Conservation (phyloP, 225 moss, liverwort and hornwort genomes). For the Takakia lepidozioides region DNA sequence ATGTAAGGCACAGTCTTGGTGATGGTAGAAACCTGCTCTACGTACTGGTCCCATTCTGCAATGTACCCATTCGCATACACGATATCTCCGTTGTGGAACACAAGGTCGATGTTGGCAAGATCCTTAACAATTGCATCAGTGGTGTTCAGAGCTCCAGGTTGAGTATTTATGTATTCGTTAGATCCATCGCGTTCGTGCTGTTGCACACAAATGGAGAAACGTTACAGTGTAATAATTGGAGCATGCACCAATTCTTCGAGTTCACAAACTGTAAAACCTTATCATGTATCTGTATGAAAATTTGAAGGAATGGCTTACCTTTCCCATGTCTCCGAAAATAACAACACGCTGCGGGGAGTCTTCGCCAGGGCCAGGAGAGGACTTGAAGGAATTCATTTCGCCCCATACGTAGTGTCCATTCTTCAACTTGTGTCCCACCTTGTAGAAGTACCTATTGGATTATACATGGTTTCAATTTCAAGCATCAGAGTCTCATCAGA, state of each 20-base stretch:
- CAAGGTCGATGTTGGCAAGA: slow-evolving; percentile 46
- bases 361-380: slow-evolving; percentile 22
- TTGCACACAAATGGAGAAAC: no score
- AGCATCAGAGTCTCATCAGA: no score
- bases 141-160: slow-evolving; percentile 59
- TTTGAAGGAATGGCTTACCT: slow-evolving; percentile 7
- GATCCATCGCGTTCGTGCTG: slow-evolving; percentile 58
- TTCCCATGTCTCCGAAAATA: slow-evolving; percentile 36
- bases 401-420: slow-evolving; percentile 24
- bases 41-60: slow-evolving; percentile 64
- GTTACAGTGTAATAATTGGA: no score
- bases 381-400: slow-evolving; percentile 10
- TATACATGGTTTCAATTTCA: not conserved
- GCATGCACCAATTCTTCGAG: no score
- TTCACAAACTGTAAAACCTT: no score
- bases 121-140: slow-evolving; percentile 57
- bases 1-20: slow-evolving; percentile 53
- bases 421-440: slow-evolving; percentile 21
- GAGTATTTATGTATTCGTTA: slow-evolving; percentile 42
- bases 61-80: slow-evolving; percentile 52
- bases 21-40: slow-evolving; percentile 50
- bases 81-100: slow-evolving; percentile 56
- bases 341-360: slow-evolving; percentile 22
- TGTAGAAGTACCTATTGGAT: slow-evolving; percentile 16
- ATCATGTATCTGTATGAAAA: no score